Evolutionary conservation across 208 protist species (phyloP), one percentile per base, ranked within the genome.

Genomic region (Porcisia hertigi): DNA sequence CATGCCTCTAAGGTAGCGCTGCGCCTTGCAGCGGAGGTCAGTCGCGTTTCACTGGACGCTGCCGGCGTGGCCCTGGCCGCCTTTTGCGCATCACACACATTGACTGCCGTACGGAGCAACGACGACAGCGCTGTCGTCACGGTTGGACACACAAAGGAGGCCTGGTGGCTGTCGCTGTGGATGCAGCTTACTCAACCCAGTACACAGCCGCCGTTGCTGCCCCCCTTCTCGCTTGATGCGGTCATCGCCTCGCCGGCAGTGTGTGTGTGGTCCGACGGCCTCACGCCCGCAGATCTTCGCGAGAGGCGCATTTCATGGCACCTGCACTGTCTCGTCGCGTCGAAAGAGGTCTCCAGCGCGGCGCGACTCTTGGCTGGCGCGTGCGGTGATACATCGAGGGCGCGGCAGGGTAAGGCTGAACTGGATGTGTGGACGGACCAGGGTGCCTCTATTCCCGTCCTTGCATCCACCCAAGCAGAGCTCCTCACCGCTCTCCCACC

Each of bases 301-400:
- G 72, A 82, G 36, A 70, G 43, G n/a, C 87, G 83, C 45, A 66
- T 86, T 3, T 87, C 84, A 57, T 82, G 84, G 81, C 86, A 87
- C 59, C 75, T 92, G 39, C 77, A 77, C 57, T 89, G 85, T 63
- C 75, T 92, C 30, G 39, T 92, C 14, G 41, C 64, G 7, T 67
- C 75, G 43, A 66, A 73, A 49, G 62, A 73, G 0, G 41, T 57
- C 43, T 39, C 65, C 36, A 45, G 76, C 55, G 83, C 83, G 0
- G 75, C 85, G 34, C 77, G 76, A 25, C 59, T 72, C 30, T 60
- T 88, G 34, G 6, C 49, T n/a, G 71, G 78, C 2, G 34, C 58
- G 11, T 76, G 80, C 57, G 57, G 64, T 0, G 71, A 76, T 36
- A 69, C 34, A 20, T 41, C 60, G 23, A 43, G 23, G 18, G 63